Base-by-base conservation (phyloP, 2,329 filamentous ascomycete species). In the Lecanicillium sp. region DNA sequence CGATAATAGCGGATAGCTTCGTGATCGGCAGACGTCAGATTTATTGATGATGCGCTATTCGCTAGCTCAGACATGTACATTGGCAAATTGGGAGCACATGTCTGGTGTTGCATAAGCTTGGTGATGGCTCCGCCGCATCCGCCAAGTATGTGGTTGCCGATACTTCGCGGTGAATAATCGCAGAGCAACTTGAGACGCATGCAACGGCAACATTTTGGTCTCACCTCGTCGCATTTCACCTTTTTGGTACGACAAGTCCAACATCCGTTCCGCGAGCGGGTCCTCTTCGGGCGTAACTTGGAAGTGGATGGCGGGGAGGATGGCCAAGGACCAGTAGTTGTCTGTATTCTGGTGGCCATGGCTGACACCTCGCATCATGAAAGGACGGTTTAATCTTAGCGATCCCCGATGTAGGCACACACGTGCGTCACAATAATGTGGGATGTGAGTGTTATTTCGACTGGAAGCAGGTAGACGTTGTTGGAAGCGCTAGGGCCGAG, bases 1-100 rank as follows among this genome's bases (percentile, higher is more conserved):
- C 59, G 56, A 37, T 60, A 62, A 37, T 58, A 59, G 17, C 49
- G 51, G 10, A 62, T 59, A 3, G 59, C 55, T 36, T 60, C 56
- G 30, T 60, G 54, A 30, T 61, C 59, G 3, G 50, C 44, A 8
- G 47, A 46, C 20, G 46, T 52, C 10, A 61, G 46, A 13, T 49
- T 42, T 10, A 57, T 29, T 11, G 53, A 49, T 22, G 40, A 51
- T 8, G 47, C 46, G 28, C 46, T 48, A 17, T 37, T 36, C 4
- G 29, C 37, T 34, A 40, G 46, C 20, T 41, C 41, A 29, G 39
- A 41, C 27, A 46, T 17, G 31, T 29, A 18, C 3, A 39, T 28
- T 12, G 15, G 29, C 17, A 31, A 17, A 8, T 31, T 20, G 4
- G 15, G 15, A 14, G 41, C 30, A n/a, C 31, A 19, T 29, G 30